A percentile compares a stretch with the other conserved stretches of the same genome.
phyloP scores from a whole-genome alignment of 1,284 basidiomycete genomes.

The Boletus holoroseus region DNA sequence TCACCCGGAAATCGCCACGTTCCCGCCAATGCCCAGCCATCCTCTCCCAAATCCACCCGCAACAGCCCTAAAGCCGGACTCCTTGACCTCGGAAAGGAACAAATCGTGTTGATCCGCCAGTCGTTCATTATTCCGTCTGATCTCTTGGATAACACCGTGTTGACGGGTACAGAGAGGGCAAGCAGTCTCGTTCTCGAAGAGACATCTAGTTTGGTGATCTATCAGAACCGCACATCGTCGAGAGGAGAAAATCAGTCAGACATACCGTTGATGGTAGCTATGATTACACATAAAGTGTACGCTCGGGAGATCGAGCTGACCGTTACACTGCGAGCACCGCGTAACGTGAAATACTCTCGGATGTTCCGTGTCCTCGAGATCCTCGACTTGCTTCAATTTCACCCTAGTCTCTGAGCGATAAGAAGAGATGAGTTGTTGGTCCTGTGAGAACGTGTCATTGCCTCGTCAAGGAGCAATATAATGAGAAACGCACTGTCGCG shows the following conservation, averaged over 20 bases:
- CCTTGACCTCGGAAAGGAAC: slow-evolving; percentile 82
- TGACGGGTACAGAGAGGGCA: slow-evolving; percentile 84
- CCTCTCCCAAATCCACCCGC: slow-evolving; percentile 78
- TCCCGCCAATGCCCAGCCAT: slow-evolving; percentile 46
- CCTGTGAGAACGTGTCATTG: slow-evolving; percentile 45
- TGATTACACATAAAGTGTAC: slow-evolving; percentile 99
- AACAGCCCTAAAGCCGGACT: slow-evolving; percentile 78
- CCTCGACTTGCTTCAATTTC: slow-evolving; percentile 77
- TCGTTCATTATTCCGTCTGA: slow-evolving; percentile 77
- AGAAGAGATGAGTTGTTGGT: slow-evolving; percentile 77
- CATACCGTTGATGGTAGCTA: slow-evolving; percentile 88
- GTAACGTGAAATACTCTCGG: slow-evolving; percentile 93
- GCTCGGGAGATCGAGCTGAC: slow-evolving; percentile 85
- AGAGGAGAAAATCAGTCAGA: background rate
- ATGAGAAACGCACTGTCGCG: slow-evolving; percentile 54
- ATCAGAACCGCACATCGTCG: background rate
- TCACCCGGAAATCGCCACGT: slow-evolving; percentile 4
- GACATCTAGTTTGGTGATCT: slow-evolving; percentile 49
- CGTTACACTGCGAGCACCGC: slow-evolving; percentile 81
- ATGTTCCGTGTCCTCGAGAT: slow-evolving; percentile 69
- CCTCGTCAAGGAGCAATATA: background rate
- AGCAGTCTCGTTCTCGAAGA: slow-evolving; percentile 80
- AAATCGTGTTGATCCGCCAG: slow-evolving; percentile 83
- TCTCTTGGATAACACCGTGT: slow-evolving; percentile 86
- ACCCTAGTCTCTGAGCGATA: slow-evolving; percentile 82